Percentiles rank a stretch among this genome's conserved stretches.
Conservation (phyloP, 805 yeast genomes). For the Wickerhamiella domercqiae region DNA sequence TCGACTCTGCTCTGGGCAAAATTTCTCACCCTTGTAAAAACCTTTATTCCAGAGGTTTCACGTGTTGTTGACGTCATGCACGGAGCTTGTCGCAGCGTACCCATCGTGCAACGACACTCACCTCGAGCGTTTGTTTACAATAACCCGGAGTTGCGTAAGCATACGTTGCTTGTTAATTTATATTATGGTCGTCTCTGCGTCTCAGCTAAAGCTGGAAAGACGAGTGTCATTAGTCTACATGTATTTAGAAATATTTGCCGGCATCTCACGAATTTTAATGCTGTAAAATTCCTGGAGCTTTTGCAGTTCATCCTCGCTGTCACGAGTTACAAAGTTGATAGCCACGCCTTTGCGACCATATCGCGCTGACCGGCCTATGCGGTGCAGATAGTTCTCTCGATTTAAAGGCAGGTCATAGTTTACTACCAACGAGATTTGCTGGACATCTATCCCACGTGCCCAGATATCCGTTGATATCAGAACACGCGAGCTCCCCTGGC, state of each 20-base stretch:
- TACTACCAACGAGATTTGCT: constrained; percentile 89
- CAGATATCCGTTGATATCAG: constrained; percentile 91
- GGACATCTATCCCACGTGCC: constrained; percentile 98
- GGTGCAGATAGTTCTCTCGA: constrained; percentile 89
- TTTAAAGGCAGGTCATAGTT: constrained; percentile 89
- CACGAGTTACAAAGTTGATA: constrained; percentile 75
- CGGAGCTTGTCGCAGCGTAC: no score
- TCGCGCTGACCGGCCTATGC: constrained; percentile 97
- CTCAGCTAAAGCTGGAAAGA: no score
- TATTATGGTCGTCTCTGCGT: not conserved
- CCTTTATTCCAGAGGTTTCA: no score
- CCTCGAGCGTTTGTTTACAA: no score
- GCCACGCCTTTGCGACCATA: constrained; percentile 97
- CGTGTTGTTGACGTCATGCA: no score
- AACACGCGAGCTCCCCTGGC: constrained; percentile 85
- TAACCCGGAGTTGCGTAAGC: no score
- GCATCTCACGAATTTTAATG: constrained; percentile 85
- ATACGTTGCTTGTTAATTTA: no score
- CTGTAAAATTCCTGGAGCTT: constrained; percentile 80
- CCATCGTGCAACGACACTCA: no score
- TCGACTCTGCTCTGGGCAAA: no score
- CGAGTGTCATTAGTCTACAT: constrained; percentile 5
- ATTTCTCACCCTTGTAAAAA: no score
- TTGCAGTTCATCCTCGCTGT: constrained; percentile 58
- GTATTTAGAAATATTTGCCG: constrained; percentile 40